Percentiles rank a stretch among this genome's conserved stretches.
Evolutionary conservation across 2,329 filamentous ascomycete species (phyloP).

Genomic region (Alternaria hordeiaustralica): DNA sequence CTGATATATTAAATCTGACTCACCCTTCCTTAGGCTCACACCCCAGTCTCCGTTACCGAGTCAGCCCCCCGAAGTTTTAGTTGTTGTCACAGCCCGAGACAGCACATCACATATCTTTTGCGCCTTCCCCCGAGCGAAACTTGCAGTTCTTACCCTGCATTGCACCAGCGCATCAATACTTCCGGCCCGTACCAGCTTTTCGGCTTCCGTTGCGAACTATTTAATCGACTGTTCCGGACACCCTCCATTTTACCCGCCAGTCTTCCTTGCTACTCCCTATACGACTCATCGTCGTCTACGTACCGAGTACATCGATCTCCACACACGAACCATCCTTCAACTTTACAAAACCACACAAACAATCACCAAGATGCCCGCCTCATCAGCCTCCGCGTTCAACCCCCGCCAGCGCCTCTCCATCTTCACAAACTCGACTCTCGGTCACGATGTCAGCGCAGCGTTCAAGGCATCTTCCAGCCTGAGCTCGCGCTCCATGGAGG

Average conservation of each 20-base stretch:
- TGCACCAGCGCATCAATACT: slow-evolving; percentile 25
- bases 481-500: slow-evolving; percentile 33
- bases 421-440: slow-evolving; percentile 50
- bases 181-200: slow-evolving; percentile 1
- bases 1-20: slow-evolving; percentile 49
- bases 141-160: slow-evolving; percentile 10
- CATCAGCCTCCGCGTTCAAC: slow-evolving; percentile 32
- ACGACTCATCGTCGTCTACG: background rate
- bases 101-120: slow-evolving; percentile 34
- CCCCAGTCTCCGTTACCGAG: slow-evolving; percentile 11
- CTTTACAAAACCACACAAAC: background rate
- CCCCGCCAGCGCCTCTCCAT: slow-evolving; percentile 52
- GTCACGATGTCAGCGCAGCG: slow-evolving; percentile 50
- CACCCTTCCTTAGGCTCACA: slow-evolving; percentile 33
- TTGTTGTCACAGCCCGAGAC: slow-evolving; percentile 38
- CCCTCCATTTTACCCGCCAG: slow-evolving; percentile 5
- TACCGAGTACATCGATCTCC: background rate
- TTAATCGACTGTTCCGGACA: slow-evolving; percentile 25
- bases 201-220: slow-evolving; percentile 8
- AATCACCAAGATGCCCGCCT: slow-evolving; percentile 35
- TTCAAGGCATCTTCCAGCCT: slow-evolving; percentile 46
- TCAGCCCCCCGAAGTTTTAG: slow-evolving; percentile 3
- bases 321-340: background rate
- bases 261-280: background rate
- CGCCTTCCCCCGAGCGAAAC: slow-evolving; percentile 19